Evolutionary conservation across 2,329 filamentous ascomycete species (phyloP), one percentile per base, ranked within the genome.

Genomic region (Aschersonia sp.): DNA sequence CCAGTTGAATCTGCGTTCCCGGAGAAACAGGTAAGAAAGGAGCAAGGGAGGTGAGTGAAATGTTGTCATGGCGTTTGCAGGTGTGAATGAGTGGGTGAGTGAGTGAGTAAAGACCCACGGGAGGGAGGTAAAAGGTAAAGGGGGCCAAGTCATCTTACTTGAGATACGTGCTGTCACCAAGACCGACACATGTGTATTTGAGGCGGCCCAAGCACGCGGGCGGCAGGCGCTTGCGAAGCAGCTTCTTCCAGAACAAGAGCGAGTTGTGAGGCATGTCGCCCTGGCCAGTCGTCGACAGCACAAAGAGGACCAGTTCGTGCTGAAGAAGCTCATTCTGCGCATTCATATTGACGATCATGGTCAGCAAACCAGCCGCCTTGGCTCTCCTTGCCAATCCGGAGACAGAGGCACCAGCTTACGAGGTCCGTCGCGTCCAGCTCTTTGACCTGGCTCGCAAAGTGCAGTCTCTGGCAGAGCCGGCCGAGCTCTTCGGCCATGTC

Each of bases 161-260:
- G 48, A 84, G 75, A 71, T 98, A 98, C 1, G 89, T 94, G 58
- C 85, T 95, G 64, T 98, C 92, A 1, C 92, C 92, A 1, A 97
- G 73, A 1, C 92, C 92, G 69, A 97, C 95, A 0, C 83, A 85
- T 4, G 86, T 83, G 64, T 94, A 97, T 1, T 70, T 73, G 52
- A 94, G 68, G 35, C 75, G 72, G 39, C 69, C 60, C 40, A 98
- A 69, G 56, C 82, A 89, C 12, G 75, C 78, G 4, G 80, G 72
- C 10, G 83, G 78, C 31, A 98, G 73, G 55, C 79, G 86, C 63
- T 85, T 88, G 54, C 87, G 76, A 14, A 94, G 71, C 39, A 98
- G 71, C 50, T 79, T 84, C 60, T 78, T 87, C 92, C 92, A 98
- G 60, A 98, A 89, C 1, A 68, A 68, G 42, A 79, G 73, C 3